phyloP scores from a whole-genome alignment of 192 early-diverging fungal species.

The Chytriomyces hyalinus region DNA sequence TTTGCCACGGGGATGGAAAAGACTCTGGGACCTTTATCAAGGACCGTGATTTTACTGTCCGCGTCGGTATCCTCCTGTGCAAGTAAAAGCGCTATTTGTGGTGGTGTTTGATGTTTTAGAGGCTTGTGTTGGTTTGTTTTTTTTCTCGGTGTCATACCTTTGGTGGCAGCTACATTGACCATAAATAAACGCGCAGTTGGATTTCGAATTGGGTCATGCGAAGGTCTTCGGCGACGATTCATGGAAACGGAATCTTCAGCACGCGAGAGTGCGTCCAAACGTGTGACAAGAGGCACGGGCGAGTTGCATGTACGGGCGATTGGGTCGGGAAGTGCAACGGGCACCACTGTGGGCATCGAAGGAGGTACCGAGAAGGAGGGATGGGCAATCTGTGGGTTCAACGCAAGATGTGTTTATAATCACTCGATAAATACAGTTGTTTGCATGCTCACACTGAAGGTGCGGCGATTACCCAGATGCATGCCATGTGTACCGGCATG shows the following conservation, averaged over 20 bases:
- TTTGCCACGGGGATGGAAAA: conserved; percentile 85
- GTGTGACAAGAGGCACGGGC: too few species aligned
- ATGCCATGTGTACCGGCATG: background rate
- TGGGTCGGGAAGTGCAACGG: too few species aligned
- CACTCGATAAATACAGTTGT: too few species aligned
- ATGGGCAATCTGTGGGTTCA: too few species aligned
- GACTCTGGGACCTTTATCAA: conserved; percentile 88
- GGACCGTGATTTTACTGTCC: conserved; percentile 92
- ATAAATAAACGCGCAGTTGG: conserved; percentile 74
- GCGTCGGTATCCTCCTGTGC: conserved; percentile 95
- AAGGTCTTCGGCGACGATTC: conserved; percentile 42
- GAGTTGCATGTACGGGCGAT: too few species aligned
- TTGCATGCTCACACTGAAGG: background rate
- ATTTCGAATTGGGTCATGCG: conserved; percentile 49
- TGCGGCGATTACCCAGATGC: background rate
- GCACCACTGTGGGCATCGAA: too few species aligned
- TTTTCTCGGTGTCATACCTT: conserved; percentile 46
- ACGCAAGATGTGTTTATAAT: too few species aligned
- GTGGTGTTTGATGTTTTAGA: too few species aligned
- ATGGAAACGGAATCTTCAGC: background rate
- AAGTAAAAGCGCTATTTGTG: conserved; percentile 59
- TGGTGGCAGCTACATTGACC: conserved; percentile 84
- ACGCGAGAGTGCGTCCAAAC: too few species aligned
- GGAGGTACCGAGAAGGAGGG: too few species aligned
- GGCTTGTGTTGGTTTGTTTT: background rate